A percentile compares a stretch with the other conserved stretches of the same genome.
Conservation (phyloP, 768 basidiomycete genomes). For the Phanerodontia chrysosporium region DNA sequence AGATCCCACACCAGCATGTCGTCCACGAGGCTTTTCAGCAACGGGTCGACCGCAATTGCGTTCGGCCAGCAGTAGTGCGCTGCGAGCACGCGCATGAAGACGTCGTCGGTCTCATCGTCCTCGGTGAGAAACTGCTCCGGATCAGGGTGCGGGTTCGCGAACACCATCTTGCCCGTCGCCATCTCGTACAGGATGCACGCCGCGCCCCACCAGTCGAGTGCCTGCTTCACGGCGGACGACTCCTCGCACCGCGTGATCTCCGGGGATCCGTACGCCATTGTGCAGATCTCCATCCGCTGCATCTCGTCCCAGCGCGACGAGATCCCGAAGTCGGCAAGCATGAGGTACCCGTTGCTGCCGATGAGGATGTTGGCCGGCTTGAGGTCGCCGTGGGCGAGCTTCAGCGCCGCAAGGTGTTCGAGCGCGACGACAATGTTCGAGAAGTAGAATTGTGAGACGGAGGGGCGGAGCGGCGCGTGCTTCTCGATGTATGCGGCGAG, state of each 20-base stretch:
- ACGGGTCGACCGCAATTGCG: conserved; percentile 30
- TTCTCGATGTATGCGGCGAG: conserved; percentile 35
- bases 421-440: conserved; percentile 49
- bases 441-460: conserved; percentile 45
- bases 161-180: conserved; percentile 33
- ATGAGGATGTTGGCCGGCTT: conserved; percentile 58
- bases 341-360: conserved; percentile 51
- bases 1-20: conserved; percentile 37
- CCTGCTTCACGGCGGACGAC: conserved; percentile 15
- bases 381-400: conserved; percentile 51
- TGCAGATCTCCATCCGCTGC: conserved; percentile 38
- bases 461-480: conserved; percentile 23
- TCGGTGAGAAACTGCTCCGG: background rate
- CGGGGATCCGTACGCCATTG: conserved; percentile 46
- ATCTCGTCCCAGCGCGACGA: conserved; percentile 18
- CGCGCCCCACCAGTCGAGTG: conserved; percentile 54
- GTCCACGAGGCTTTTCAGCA: conserved; percentile 39
- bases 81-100: conserved; percentile 24
- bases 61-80: conserved; percentile 37
- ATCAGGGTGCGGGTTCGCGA: background rate
- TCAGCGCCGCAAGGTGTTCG: conserved; percentile 39
- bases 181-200: conserved; percentile 53
- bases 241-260: conserved; percentile 28
- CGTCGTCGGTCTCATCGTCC: background rate
- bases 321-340: conserved; percentile 49